Evolutionary conservation across 2,329 filamentous ascomycete genomes (phyloP).

Genomic region (Fusarium coicis): DNA sequence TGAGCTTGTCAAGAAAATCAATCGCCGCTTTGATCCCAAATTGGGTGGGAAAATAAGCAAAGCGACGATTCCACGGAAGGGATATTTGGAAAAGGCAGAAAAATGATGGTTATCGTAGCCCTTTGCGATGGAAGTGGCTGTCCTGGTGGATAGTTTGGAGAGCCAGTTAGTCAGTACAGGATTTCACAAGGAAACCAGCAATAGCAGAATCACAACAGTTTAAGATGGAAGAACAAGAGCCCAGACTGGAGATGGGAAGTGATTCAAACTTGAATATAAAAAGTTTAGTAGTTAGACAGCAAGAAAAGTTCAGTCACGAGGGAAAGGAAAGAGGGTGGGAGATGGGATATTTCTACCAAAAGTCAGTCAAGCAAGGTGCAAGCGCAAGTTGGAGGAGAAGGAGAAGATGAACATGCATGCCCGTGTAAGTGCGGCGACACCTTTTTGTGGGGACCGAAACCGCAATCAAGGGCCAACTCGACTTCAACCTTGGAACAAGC

Average conservation of each 20-base stretch:
- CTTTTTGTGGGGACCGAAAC: slow-evolving; percentile 33
- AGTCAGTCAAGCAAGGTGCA: neutral
- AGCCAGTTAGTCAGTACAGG: slow-evolving; percentile 9
- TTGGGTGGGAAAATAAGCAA: slow-evolving; percentile 1
- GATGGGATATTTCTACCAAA: slow-evolving; percentile 42
- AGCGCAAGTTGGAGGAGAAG: neutral
- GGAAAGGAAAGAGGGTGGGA: slow-evolving; percentile 36
- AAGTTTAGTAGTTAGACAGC: slow-evolving; percentile 15
- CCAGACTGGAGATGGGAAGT: neutral
- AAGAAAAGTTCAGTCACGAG: slow-evolving; percentile 3
- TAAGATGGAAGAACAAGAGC: slow-evolving; percentile 6
- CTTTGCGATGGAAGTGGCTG: slow-evolving; percentile 6
- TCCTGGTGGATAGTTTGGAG: slow-evolving; percentile 7
- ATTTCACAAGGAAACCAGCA: slow-evolving; percentile 25
- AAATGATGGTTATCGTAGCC: neutral
- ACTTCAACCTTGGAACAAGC: slow-evolving; percentile 21
- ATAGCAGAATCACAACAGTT: slow-evolving; percentile 22
- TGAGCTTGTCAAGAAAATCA: slow-evolving; percentile 3
- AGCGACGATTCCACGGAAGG: neutral
- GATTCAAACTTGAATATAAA: slow-evolving; percentile 8
- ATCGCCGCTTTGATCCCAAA: slow-evolving; percentile 6
- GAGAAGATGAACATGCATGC: neutral
- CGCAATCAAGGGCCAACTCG: slow-evolving; percentile 13
- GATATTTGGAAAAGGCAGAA: slow-evolving; percentile 5
- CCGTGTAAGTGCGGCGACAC: slow-evolving; percentile 39